Percentiles rank a stretch among this genome's conserved stretches.
Evolutionary conservation across 129 eudicot genomes (phyloP).

Genomic region (Silybum marianum): DNA sequence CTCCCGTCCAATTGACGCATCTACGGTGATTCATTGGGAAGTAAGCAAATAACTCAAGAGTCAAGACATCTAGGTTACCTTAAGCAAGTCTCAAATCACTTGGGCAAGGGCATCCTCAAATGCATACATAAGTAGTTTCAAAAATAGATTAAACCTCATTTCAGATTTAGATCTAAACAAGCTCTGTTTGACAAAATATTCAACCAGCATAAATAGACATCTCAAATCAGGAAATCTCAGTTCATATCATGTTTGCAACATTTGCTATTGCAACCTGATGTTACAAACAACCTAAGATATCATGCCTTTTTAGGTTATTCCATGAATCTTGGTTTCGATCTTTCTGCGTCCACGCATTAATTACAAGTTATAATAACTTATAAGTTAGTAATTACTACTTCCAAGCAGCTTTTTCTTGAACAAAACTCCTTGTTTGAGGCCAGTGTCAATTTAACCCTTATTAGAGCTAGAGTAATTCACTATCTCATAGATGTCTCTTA

Average conservation of each 20-base stretch:
- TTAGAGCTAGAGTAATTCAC: conserved; percentile 16
- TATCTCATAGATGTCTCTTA: neutral
- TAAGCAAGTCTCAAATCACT: conserved; percentile 14
- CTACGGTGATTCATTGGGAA: conserved; percentile 5
- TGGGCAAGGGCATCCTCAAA: neutral
- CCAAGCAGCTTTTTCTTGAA: neutral
- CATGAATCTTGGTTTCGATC: neutral
- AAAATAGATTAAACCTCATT: neutral
- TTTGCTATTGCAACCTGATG: neutral
- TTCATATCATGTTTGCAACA: neutral
- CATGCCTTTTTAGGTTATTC: neutral
- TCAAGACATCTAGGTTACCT: neutral
- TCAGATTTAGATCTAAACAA: neutral
- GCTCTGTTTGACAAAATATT: neutral
- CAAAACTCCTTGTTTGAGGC: neutral
- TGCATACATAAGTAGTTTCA: neutral
- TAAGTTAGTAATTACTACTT: neutral
- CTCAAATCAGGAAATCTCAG: neutral
- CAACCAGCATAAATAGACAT: neutral
- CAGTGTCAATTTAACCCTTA: neutral
- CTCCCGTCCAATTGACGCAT: neutral
- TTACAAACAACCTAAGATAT: neutral
- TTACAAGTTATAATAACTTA: neutral
- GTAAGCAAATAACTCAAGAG: neutral
- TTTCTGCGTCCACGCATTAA: neutral